A percentile compares a stretch with the other conserved stretches of the same genome.
phyloP scores from a whole-genome alignment of 768 basidiomycete genomes.

The Suillus hirtellus region DNA sequence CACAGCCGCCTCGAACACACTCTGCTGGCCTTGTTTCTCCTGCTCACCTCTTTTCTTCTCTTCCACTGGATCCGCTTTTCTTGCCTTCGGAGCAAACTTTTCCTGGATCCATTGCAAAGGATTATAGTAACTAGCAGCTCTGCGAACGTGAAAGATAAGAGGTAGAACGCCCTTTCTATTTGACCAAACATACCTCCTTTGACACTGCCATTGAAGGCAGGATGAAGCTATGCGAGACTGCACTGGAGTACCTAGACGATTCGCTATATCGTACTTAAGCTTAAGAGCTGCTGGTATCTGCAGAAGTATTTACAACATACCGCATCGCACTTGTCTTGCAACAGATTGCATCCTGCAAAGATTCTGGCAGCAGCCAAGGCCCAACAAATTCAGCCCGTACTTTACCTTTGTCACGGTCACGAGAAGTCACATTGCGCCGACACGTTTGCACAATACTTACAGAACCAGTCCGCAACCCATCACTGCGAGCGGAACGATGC shows the following conservation, averaged over 20 bases:
- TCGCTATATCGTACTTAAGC: slow-evolving; percentile 16
- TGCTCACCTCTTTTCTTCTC: slow-evolving; percentile 42
- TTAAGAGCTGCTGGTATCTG: neutral
- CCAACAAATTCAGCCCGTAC: slow-evolving; percentile 22
- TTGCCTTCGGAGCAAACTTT: slow-evolving; percentile 50
- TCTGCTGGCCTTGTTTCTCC: slow-evolving; percentile 35
- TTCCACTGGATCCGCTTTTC: slow-evolving; percentile 46
- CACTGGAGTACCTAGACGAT: slow-evolving; percentile 13
- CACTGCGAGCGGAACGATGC: slow-evolving; percentile 40
- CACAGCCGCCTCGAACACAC: slow-evolving; percentile 19
- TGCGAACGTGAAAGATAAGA: slow-evolving; percentile 5
- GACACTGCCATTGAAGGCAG: slow-evolving; percentile 37
- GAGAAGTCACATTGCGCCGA: slow-evolving; percentile 4
- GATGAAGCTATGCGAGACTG: slow-evolving; percentile 21
- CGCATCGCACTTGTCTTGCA: slow-evolving; percentile 24
- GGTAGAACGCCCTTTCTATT: neutral
- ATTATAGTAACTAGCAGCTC: slow-evolving; percentile 49
- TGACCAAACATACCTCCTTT: slow-evolving; percentile 43
- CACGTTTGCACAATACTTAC: neutral
- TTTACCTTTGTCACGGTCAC: slow-evolving; percentile 15
- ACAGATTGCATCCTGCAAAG: slow-evolving; percentile 30
- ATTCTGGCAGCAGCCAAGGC: slow-evolving; percentile 8
- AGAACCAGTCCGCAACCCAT: slow-evolving; percentile 4
- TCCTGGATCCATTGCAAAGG: slow-evolving; percentile 68
- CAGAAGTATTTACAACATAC: slow-evolving; percentile 19